Evolutionary conservation across 306 rosid genomes (phyloP), one percentile per base, ranked within the genome.

Genomic region (Betula pendula): DNA sequence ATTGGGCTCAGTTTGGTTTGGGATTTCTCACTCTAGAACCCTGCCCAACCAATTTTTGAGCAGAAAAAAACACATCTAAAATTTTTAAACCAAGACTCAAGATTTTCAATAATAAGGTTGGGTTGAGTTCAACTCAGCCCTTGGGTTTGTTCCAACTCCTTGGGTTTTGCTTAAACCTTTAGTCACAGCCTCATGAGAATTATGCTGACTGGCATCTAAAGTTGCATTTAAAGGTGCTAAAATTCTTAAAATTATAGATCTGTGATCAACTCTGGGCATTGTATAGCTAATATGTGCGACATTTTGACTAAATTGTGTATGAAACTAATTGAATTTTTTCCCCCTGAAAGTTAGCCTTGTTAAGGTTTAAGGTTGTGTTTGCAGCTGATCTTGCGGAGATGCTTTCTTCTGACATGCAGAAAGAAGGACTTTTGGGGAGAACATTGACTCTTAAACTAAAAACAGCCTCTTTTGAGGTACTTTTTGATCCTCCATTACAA

Each of bases 311-410:
- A 67, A 52, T 20, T 60, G 55, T 22, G 1, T 14, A 27, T 62
- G 10, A 68, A 68, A 51, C 66, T 60, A 25, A 31, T 10, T 74
- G 71, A n/a, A 56, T 59, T 76, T 38, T 38, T 49, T 20, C 40
- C 48, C 19, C 52, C 81, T 19, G 25, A 40, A 68, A 75, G 68
- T 70, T 70, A 79, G 20, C 47, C 75, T 40, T 81, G 68, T 59
- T 31, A 79, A 52, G 40, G 40, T 35, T 35, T 35, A 35, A 3
- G 42, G 77, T 85, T 48, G 53, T 85, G 59, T 68, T 81, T 88
- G 91, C 96, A 95, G 98, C 70, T 75, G 97, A 92, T 75, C 89
- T 92, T 82, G 91, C 96, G n/a, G 96, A 95, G 77, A 89, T 85
- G 89, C 86, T 95, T 62, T 92, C 92, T 19, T 16, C 80, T 22